Percentiles rank a stretch among this genome's conserved stretches.
Evolutionary conservation across 2,329 filamentous ascomycete genomes (phyloP).

Genomic region (Exophiala xenobiotica): DNA sequence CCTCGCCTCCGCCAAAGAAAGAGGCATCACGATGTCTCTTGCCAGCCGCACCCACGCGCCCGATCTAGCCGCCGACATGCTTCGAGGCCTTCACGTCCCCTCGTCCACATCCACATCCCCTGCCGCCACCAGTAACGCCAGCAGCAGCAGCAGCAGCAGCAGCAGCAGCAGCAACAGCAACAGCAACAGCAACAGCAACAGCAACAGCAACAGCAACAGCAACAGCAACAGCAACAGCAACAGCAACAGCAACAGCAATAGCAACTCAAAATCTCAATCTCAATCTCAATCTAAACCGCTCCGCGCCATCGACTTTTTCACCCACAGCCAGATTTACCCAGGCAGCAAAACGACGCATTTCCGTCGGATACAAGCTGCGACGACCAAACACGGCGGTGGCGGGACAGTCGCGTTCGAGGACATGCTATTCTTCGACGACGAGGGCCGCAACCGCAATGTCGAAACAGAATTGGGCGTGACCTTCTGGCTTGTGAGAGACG

Average conservation of each 20-base stretch:
- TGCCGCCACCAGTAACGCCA: slow-evolving; percentile 41
- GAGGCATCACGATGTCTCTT: slow-evolving; percentile 62
- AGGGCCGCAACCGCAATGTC: slow-evolving; percentile 81
- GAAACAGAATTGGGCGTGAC: slow-evolving; percentile 71
- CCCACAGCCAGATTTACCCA: slow-evolving; percentile 64
- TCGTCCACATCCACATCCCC: slow-evolving; percentile 29
- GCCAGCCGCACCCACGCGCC: slow-evolving; percentile 81
- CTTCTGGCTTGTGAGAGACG: slow-evolving; percentile 79
- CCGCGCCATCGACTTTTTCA: slow-evolving; percentile 54
- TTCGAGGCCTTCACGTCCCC: slow-evolving; percentile 68
- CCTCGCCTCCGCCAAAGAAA: slow-evolving; percentile 59
- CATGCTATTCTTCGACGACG: slow-evolving; percentile 96
- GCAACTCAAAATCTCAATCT: slow-evolving; percentile 68
- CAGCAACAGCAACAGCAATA: too few relatives aligned
- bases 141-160: too few relatives aligned
- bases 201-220: too few relatives aligned
- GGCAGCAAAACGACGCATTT: slow-evolving; percentile 86
- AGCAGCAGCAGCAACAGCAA: too few relatives aligned
- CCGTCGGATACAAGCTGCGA: slow-evolving; percentile 61
- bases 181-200: too few relatives aligned
- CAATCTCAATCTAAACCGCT: slow-evolving; percentile 63
- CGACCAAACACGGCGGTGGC: slow-evolving; percentile 10
- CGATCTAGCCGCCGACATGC: slow-evolving; percentile 74
- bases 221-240: too few relatives aligned
- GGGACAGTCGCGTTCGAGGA: slow-evolving; percentile 69